Evolutionary conservation across 1,284 basidiomycete genomes (phyloP), one percentile per base, ranked within the genome.

Genomic region (Phellopilus nigrolimitatus): DNA sequence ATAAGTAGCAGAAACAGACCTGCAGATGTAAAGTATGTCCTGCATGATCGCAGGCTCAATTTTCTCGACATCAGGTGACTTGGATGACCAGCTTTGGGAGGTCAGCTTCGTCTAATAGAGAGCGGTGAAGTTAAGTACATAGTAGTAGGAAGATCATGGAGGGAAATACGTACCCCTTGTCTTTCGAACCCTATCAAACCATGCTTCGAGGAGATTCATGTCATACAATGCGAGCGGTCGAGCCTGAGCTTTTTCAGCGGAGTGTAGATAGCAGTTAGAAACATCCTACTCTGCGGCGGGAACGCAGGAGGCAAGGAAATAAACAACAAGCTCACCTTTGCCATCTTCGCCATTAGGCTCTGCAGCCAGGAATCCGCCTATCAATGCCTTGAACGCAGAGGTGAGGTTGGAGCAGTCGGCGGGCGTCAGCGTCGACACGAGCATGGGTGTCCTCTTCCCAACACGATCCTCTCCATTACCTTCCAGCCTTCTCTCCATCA

Each of bases 31-130:
- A 40, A 87, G 76, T 7, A 86, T 59, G 58, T 88, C 83, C 58
- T 82, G 78, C 43, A 88, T 64, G 3, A 87, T 70, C 1, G 59
- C 45, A 0, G 75, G 64, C 47, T 85, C 82, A 43, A 84, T 77
- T 60, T 80, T 78, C 59, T 89, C 85, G 57, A 89, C 85, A 46
- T 84, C 79, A n/a, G 51, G 84, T 81, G 15, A 88, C 60, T 9
- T 86, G 60, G 4, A 83, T 68, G 12, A 80, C 70, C 1, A 88
- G 71, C 34, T 71, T 66, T 6, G 64, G 62, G 17, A 58, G 22
- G 25, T 50, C 52, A 54, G 54, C 49, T 19, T 25, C 28, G 25
- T 55, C 17, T 41, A 27, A 13, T 24, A 13, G 17, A 19, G 8
- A 21, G 24, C 40, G 22, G n/a, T 21, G 24, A 27, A 41, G 12